Percentiles rank a stretch among this genome's conserved stretches.
phyloP scores from a whole-genome alignment of 2,329 filamentous ascomycete genomes.

The Aspergillus sp. region DNA sequence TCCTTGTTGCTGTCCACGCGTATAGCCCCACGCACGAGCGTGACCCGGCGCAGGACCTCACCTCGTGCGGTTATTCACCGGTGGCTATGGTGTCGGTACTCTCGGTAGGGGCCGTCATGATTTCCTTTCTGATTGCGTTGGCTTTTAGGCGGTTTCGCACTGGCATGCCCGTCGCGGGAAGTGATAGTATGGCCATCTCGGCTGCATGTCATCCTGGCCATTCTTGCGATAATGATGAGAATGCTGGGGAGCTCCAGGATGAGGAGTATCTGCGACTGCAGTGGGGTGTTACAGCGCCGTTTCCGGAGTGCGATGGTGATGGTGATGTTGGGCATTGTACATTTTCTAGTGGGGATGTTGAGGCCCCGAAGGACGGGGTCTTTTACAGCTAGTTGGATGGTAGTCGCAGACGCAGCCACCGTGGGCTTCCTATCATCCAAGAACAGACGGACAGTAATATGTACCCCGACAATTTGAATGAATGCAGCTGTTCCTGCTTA shows the following conservation, averaged over 20 bases:
- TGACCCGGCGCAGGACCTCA: neutral
- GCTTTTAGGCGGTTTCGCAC: conserved; percentile 17
- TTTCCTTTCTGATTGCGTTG: conserved; percentile 14
- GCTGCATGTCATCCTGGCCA: conserved; percentile 29
- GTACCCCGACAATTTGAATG: too few relatives aligned
- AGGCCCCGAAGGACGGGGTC: neutral
- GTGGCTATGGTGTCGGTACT: conserved; percentile 11
- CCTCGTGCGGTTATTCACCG: conserved; percentile 8
- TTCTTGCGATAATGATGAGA: neutral
- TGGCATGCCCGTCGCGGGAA: conserved; percentile 28
- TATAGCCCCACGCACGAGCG: neutral
- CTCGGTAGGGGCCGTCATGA: conserved; percentile 15
- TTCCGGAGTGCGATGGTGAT: neutral
- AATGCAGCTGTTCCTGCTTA: too few relatives aligned
- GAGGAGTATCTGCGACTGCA: neutral
- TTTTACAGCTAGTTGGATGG: neutral
- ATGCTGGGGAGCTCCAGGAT: too few relatives aligned
- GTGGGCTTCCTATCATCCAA: too few relatives aligned
- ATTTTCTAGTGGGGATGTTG: neutral
- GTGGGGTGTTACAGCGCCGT: neutral
- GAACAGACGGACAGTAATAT: too few relatives aligned
- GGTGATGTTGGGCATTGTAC: neutral
- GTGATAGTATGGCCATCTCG: conserved; percentile 31
- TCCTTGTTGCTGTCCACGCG: conserved; percentile 33
- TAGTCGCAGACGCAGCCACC: too few relatives aligned